Conservation (phyloP, 192 early-diverging fungal species). For the Spizellomyces sp. region DNA sequence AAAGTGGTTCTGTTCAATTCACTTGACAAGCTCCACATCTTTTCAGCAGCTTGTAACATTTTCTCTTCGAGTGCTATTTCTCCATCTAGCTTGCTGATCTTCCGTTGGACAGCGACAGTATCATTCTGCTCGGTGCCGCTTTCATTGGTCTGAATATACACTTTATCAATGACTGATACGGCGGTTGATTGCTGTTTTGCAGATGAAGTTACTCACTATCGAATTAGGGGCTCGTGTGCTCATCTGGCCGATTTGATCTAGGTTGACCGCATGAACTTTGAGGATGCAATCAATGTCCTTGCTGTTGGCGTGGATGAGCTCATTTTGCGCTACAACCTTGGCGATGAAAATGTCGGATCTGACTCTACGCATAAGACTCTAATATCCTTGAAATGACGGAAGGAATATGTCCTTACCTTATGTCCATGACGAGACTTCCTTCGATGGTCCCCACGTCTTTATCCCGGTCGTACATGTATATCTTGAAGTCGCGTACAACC, state of each 20-base stretch:
- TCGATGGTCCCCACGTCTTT: constrained; percentile 35
- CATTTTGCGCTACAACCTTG: constrained; percentile 48
- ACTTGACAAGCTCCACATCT: constrained; percentile 41
- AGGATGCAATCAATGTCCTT: constrained; percentile 58
- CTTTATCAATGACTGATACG: background rate
- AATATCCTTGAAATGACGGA: background rate
- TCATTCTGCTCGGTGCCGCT: background rate
- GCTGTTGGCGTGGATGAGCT: constrained; percentile 54
- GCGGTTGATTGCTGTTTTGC: background rate
- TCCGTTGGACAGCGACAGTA: constrained; percentile 20
- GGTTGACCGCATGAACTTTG: constrained; percentile 44
- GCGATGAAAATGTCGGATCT: constrained; percentile 50
- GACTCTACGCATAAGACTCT: background rate
- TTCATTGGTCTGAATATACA: constrained; percentile 4
- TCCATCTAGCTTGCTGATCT: constrained; percentile 39
- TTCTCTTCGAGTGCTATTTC: constrained; percentile 53
- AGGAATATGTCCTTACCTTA: constrained; percentile 24
- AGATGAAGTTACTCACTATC: background rate
- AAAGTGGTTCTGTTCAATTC: constrained; percentile 38
- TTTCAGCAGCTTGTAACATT: constrained; percentile 44
- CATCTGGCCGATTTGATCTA: background rate
- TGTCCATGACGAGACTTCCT: constrained; percentile 40
- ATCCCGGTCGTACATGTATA: constrained; percentile 47
- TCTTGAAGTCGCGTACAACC: constrained; percentile 37
- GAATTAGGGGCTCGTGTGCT: background rate